A percentile compares a stretch with the other conserved stretches of the same genome.
phyloP scores from a whole-genome alignment of 768 basidiomycete species.

The Serendipita indica region DNA sequence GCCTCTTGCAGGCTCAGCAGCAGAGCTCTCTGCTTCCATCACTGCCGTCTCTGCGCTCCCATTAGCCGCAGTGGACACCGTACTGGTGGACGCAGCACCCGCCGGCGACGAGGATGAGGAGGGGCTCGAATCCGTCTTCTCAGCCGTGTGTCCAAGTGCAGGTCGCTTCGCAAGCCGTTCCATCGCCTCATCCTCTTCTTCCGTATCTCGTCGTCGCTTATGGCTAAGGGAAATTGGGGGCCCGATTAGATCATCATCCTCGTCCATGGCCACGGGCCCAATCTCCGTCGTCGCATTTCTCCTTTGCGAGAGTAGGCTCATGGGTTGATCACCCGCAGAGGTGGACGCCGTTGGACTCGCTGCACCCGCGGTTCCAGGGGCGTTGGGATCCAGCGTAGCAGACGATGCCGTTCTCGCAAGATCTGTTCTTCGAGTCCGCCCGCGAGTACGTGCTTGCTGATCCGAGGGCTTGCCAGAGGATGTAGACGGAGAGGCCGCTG shows the following conservation, averaged over 20 bases:
- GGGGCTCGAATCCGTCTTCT: not conserved
- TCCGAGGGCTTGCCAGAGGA: not conserved
- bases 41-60: not conserved
- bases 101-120: not conserved
- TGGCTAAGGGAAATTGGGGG: not conserved
- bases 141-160: not conserved
- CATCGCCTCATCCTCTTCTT: not conserved
- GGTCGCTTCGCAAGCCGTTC: slow-evolving; percentile 2
- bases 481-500: not conserved
- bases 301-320: not conserved
- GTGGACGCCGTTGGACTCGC: not conserved
- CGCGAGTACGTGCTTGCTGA: not conserved
- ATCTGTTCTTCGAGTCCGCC: not conserved
- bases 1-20: not conserved
- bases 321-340: not conserved
- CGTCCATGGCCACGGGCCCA: not conserved
- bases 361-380: not conserved
- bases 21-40: not conserved
- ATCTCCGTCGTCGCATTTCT: not conserved
- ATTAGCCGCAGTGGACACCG: not conserved
- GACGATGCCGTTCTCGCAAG: slow-evolving; percentile 1
- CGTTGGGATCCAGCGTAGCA: not conserved
- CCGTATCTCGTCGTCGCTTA: not conserved
- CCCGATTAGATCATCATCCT: not conserved
- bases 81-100: not conserved